Evolutionary conservation across 495 filamentous ascomycete genomes (phyloP).

Genomic region (Chaetomium tenue): DNA sequence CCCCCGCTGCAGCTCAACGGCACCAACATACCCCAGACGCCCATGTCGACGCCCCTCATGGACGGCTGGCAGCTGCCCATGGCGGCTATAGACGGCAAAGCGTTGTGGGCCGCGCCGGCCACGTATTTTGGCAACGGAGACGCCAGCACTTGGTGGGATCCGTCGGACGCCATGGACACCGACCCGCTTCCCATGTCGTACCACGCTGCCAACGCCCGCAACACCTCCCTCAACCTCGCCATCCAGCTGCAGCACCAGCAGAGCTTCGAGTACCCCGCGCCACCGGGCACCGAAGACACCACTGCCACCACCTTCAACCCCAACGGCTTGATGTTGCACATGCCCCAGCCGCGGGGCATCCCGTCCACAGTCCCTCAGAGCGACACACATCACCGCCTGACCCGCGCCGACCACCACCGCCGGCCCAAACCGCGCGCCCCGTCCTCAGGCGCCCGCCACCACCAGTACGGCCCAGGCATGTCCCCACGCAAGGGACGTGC

Average conservation of each 20-base stretch:
- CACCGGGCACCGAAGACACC: constrained; percentile 17
- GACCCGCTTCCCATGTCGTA: constrained; percentile 4
- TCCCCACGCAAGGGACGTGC: constrained; percentile 42
- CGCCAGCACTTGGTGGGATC: constrained; percentile 36
- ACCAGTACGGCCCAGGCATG: constrained; percentile 27
- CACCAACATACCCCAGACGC: constrained; percentile 31
- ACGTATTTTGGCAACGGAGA: constrained; percentile 8
- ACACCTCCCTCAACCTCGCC: constrained; percentile 18
- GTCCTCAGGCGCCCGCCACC: constrained; percentile 44
- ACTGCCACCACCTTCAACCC: constrained; percentile 29
- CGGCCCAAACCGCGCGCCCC: constrained; percentile 45
- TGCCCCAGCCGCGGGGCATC: constrained; percentile 25
- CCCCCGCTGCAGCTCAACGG: constrained; percentile 21
- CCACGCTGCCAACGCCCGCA: constrained; percentile 1
- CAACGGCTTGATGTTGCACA: constrained; percentile 44
- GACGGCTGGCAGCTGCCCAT: constrained; percentile 18
- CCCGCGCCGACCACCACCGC: constrained; percentile 23
- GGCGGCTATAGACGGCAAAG: constrained; percentile 18
- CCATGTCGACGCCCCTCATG: constrained; percentile 33
- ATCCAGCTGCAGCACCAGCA: constrained; percentile 20
- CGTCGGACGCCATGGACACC: constrained; percentile 29
- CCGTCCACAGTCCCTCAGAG: constrained; percentile 16
- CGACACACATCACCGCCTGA: constrained; percentile 18
- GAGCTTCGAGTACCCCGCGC: constrained; percentile 32
- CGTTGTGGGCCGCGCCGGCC: constrained; percentile 7